Base-by-base conservation (phyloP, 805 yeast species). In the Pichia sporocuriosa region DNA sequence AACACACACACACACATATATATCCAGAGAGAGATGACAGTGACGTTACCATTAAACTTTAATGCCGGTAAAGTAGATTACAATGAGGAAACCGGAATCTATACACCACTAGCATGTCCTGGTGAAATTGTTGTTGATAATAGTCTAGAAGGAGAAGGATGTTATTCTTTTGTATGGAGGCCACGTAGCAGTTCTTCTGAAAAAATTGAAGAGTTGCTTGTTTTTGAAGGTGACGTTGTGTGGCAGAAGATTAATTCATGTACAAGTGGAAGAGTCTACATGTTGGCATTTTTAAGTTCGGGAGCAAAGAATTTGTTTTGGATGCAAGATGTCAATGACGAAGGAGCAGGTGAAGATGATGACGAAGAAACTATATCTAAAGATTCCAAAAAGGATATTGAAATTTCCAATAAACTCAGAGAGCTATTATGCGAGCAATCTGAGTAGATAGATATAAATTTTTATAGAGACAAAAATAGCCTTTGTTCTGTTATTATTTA, bases 201-300 rank as follows among this genome's bases (percentile, higher is more conserved):
- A 16, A 77, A 72, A 43, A 68, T 67, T 34, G 83, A 78, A 41
- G 88, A 81, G 49, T 68, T 84, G 44, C 67, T 85, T 49, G 74
- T 86, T 32, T 79, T 86, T 51, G 93, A 94, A 0, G 95, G 94
- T 2, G 96, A 87, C 55, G 90, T 84, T 39, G 75, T 81, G 32
- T 84, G 88, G 78, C 73, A 74, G 47, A 84, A 75, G 41, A 76
- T 84, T 33, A 61, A 69, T 38, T 75, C 84, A 23, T 83, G 94
- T 60, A 72, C 65, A 32, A 75, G 87, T 0, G 96, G 95, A 13
- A 69, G 96, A 46, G 88, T 87, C 13, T 80, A 54, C 44, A 57
- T 57, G 57, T 49, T 63, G 47, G 61, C 62, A 13, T 63, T 63
- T 37, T 40, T 61, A 32, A 56, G 63, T 37, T 60, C 65, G 3